phyloP scores from a whole-genome alignment of 495 filamentous ascomycete genomes.

The Penicillium salamii region DNA sequence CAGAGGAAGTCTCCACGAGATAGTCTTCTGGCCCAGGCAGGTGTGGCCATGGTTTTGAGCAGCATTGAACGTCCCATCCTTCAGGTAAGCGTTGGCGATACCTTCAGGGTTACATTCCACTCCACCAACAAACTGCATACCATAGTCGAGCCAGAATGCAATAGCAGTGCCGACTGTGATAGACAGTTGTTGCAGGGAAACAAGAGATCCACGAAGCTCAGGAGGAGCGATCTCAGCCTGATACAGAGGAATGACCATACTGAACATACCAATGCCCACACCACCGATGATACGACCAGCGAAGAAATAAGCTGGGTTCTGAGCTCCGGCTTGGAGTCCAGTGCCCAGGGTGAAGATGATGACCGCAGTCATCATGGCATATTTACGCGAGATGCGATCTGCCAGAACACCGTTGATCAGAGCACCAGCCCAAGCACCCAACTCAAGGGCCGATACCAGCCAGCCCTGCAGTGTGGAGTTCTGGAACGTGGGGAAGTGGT shows the following conservation, averaged over 20 bases:
- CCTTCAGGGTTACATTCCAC: conserved; percentile 52
- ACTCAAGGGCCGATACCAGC: conserved; percentile 74
- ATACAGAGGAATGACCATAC: conserved; percentile 57
- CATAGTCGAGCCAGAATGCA: conserved; percentile 75
- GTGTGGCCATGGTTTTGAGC: conserved; percentile 65
- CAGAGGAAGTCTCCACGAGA: conserved; percentile 44
- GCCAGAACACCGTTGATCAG: conserved; percentile 73
- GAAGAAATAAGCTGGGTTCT: conserved; percentile 38
- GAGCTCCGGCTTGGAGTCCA: conserved; percentile 39
- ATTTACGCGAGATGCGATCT: conserved; percentile 73
- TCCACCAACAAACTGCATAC: conserved; percentile 61
- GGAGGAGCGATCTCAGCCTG: conserved; percentile 73
- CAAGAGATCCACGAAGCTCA: conserved; percentile 70
- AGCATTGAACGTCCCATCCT: conserved; percentile 27
- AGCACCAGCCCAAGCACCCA: conserved; percentile 78
- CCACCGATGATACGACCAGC: conserved; percentile 49
- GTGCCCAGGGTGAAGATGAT: conserved; percentile 69
- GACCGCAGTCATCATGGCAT: conserved; percentile 67
- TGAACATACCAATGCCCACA: conserved; percentile 66
- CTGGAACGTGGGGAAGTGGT: conserved; percentile 49
- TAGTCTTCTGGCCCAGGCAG: conserved; percentile 42
- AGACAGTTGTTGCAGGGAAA: conserved; percentile 74
- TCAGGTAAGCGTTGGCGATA: conserved; percentile 25
- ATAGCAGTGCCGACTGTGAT: conserved; percentile 70
- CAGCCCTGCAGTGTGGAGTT: conserved; percentile 68